Conservation (phyloP, 225 moss, liverwort and hornwort species). For the Pseudisothecium myosuroides region DNA sequence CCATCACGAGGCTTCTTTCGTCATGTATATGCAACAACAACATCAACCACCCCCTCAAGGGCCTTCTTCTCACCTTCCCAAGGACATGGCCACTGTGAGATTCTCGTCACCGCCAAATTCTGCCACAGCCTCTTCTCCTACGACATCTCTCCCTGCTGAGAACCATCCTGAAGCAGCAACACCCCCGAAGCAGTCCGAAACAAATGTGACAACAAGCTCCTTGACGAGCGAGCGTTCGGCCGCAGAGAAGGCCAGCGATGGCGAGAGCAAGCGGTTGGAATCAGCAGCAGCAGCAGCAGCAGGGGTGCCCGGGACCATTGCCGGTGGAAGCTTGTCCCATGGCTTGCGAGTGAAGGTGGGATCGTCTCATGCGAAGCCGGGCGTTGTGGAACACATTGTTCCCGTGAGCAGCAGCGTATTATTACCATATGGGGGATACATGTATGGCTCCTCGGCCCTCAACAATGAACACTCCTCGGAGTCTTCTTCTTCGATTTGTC, state of each 20-base stretch:
- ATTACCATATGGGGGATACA: background rate
- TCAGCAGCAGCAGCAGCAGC: background rate
- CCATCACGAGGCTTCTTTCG: constrained; percentile 8
- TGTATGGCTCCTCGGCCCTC: background rate
- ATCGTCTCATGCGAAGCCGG: constrained; percentile 5
- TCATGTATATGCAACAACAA: constrained; percentile 32
- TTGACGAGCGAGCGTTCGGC: constrained; percentile 12
- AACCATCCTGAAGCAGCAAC: background rate
- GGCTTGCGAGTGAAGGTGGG: constrained; percentile 10
- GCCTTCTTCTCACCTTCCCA: background rate
- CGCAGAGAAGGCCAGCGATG: background rate
- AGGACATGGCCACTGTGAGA: background rate
- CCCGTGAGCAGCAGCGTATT: background rate
- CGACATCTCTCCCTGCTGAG: background rate
- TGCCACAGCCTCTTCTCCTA: background rate
- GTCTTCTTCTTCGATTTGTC: constrained; percentile 76
- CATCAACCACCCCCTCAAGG: background rate
- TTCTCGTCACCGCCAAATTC: background rate
- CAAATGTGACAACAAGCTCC: constrained; percentile 5
- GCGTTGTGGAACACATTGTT: constrained; percentile 16
- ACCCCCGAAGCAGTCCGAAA: background rate
- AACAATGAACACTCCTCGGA: constrained; percentile 41
- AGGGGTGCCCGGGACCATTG: background rate
- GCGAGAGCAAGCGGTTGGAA: constrained; percentile 13
- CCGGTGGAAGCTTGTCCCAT: background rate